Evolutionary conservation across 352 stramenopile genomes (phyloP), one percentile per base, ranked within the genome.

Genomic region (Phytophthora sp.): DNA sequence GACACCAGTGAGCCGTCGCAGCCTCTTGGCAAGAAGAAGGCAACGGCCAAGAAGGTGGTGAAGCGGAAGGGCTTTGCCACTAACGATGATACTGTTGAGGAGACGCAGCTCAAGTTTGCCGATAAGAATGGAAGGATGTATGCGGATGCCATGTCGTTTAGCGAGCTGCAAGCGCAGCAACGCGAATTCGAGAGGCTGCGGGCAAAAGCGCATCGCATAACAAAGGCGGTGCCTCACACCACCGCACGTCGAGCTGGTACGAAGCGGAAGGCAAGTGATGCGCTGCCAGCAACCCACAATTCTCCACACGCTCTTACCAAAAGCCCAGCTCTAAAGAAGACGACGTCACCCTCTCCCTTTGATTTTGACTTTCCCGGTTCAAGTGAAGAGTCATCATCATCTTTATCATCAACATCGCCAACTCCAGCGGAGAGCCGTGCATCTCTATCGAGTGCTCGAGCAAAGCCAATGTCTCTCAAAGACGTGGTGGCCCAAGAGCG

Each of bases 121-220:
- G 28, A 53, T 37, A 61, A 21, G 43, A 54, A 65, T 11, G 62
- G 67, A 24, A 59, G 57, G 9, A 62, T 76, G 48, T 73, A 72
- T 35, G 63, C 66, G 9, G 77, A 87, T 21, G 54, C 39, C 34
- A 62, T 89, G 38, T 81, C 80, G 12, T 76, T 86, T 41, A 88
- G 77, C 5, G 79, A 92, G 37, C 49, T 90, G 23, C 79, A 90
- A 59, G 80, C 81, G 3, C 83, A 92, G 58, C 79, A 89, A 54
- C 63, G 62, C 12, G 74, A 78, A 43, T 55, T 83, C 17, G 70
- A 79, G 50, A 55, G 45, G 21, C 44, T 82, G 17, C 67, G 71
- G 43, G 49, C 43, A 6, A 46, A 69, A 50, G 64, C 67, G 8
- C 53, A 76, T 18, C 54, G 60, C 46, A 35, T 31, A 35, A 23